Evolutionary conservation across 2,329 filamentous ascomycete genomes (phyloP), one percentile per base, ranked within the genome.

Genomic region (Arthroderma uncinatum): DNA sequence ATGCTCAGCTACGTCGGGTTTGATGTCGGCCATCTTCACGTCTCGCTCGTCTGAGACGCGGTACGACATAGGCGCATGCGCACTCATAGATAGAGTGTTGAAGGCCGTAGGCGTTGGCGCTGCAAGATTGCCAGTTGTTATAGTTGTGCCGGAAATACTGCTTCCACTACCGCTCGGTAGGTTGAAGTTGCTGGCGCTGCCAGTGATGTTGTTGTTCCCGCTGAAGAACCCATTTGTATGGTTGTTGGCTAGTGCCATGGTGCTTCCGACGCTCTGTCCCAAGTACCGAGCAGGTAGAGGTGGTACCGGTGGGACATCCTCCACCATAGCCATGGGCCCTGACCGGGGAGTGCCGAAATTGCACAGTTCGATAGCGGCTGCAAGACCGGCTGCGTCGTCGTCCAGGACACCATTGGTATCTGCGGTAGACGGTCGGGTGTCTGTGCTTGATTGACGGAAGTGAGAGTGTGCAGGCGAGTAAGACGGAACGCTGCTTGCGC

Each of bases 341-440:
- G 80, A 82, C 65, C 85, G 81, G 60, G 87, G 84, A 52, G 90
- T 96, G 62, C 85, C 85, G 70, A 95, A 93, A 71, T 89, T 95
- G 61, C 95, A 82, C 62, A 95, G 78, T 64, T 93, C 89, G 53
- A 96, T 89, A 2, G 92, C 91, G 12, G 91, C 91, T 19, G 90
- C 92, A 59, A 97, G 79, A 62, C 94, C 89, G 50, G 84, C 86
- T 67, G 95, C 91, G 62, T 94, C 89, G 65, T 92, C 84, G 57
- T 89, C 86, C 7, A 83, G 85, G 55, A 78, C 77, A 19, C 47
- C 47, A 67, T 85, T 88, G 63, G 82, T 82, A 37, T 90, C 89
- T 4, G 89, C 90, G 1, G 90, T 95, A 34, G 81, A 81, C 28
- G 90, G 89, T 33, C 89, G 84, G 59, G 80, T 80, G 64, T 91